Base-by-base conservation (phyloP, 2,329 filamentous ascomycete genomes). In the Xylariaceae sp. region DNA sequence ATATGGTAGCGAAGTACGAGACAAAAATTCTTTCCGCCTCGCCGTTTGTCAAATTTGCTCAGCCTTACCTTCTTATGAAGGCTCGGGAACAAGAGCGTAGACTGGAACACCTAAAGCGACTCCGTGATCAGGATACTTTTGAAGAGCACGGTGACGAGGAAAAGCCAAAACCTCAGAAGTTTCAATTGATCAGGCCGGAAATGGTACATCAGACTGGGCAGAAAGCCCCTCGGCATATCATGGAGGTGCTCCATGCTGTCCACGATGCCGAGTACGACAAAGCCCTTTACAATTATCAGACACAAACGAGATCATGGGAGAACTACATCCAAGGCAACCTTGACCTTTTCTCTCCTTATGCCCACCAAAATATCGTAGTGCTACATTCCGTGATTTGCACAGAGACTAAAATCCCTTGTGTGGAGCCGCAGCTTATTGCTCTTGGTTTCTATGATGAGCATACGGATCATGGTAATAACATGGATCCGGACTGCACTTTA, bases 241-340 rank as follows among this genome's bases (percentile, higher is more conserved):
- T 92, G 75, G 93, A 97, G 64, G 91, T 97, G 42, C 76, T 99
- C 6, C 92, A 94, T 69, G 94, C 94, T 18, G 92, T 97, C 10
- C 92, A 97, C 70, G 91, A 97, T 68, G 92, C 92, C 2, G 94
- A 99, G 71, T 97, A 97, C 64, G 92, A 99, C 70, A 96, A 94
- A 72, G 92, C 93, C 1, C 75, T 95, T 27, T 91, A 97, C 72
- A 92, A 92, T 64, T 99, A 97, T 68, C 85, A 92, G 70, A 97
- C 91, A 0, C 93, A 97, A 69, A 96, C 92, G 51, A 85, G 91
- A 24, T 92, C 97, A 63, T 99, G 94, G 94, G 94, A 99, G 69
- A 90, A 91, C 23, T 96, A 96, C 65, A 87, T 97, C 18, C 86
- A 93, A 44, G 91, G 91, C 11, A 95, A 94, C 62, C 78, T 89